Evolutionary conservation across 1,139 yeast species (phyloP), one percentile per base, ranked within the genome.

Genomic region (Nakaseomyces kungkrabaensis): DNA sequence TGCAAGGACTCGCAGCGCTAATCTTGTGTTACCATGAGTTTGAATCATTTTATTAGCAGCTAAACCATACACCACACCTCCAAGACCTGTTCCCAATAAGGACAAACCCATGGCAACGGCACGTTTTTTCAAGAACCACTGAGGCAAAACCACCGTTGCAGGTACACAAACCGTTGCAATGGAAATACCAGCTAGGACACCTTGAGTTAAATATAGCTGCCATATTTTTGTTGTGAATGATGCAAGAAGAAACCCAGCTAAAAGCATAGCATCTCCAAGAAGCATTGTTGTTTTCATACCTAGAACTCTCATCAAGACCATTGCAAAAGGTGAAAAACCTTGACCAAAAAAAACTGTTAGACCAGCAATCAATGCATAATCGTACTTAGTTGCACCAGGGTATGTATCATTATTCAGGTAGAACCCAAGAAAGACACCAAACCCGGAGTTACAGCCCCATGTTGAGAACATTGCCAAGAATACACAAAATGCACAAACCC

Each of bases 371-470:
- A 82, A 68, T 0, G 92, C 88, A 68, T 72, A 85, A 53, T 81
- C 85, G 56, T 74, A 74, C 51, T 72, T 68, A 0, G 79, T 68
- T 0, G 87, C 85, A 0, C 80, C 85, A 0, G 77, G 74, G 55
- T 81, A 82, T 1, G 71, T 67, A 46, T 75, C 65, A 42, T 70
- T 59, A 13, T 70, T 61, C 31, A 80, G 60, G 60, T 81, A 85
- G 59, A 71, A 80, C 37, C 78, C 74, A 36, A 85, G 67, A 57
- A 78, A 83, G 4, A 85, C 83, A 46, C 92, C 90, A 59, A 75
- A 85, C 0, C 79, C 76, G 4, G 86, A 77, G 59, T 81, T 82
- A 45, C 81, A 72, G 25, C 95, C 95, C 95, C 95, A 85, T 1
- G 89, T 77, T 31, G 79, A 69, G 53, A 79, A 74, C 57, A 76